Evolutionary conservation across 768 basidiomycete species (phyloP), one percentile per base, ranked within the genome.

Genomic region (Boletellus sp.): DNA sequence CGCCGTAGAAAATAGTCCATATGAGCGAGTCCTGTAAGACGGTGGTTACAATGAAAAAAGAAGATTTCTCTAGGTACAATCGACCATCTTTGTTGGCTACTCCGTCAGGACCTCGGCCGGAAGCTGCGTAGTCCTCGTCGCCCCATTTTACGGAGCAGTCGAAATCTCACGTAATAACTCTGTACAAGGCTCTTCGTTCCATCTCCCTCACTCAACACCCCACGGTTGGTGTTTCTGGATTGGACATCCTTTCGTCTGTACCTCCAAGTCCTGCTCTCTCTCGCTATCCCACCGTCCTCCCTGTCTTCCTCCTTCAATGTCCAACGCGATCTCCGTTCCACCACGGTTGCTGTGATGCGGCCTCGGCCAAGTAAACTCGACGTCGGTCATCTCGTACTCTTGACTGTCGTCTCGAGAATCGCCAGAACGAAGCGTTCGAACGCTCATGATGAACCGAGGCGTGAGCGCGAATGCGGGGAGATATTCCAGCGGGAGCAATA

Each of bases 391-490:
- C 12, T n/a, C 43, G 11, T 1, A 11, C 3, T 24, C 47, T 7
- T 35, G 42, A 4, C 17, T 9, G 26, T 56, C 48, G 10, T 8
- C 47, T 11, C 35, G 38, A 4, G 22, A 6, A 32, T 56, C 48
- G 7, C 4, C 12, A 3, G 31, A 23, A 20, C 38, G 42, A 37
- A 47, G 33, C 8, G 24, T 24, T 16, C 40, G 53, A 12, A 54
- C 26, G 13, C 52, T 49, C 26, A 50, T 33, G 31, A 55, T 49
- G 19, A 56, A 54, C 28, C 55, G 46, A 45, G 52, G 52, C 1
- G 52, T 54, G 32, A 55, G 46, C 11, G 45, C 45, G 13, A 52
- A 54, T 15, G 42, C 39, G 3, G 46, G 54, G 17, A 53, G 19
- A 10, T 43, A 54, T 44, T 38, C 52, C 5, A 45, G 20, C 8